Evolutionary conservation across 1,139 yeast species (phyloP), one percentile per base, ranked within the genome.

Genomic region (Sugiyamaella xylanicola): DNA sequence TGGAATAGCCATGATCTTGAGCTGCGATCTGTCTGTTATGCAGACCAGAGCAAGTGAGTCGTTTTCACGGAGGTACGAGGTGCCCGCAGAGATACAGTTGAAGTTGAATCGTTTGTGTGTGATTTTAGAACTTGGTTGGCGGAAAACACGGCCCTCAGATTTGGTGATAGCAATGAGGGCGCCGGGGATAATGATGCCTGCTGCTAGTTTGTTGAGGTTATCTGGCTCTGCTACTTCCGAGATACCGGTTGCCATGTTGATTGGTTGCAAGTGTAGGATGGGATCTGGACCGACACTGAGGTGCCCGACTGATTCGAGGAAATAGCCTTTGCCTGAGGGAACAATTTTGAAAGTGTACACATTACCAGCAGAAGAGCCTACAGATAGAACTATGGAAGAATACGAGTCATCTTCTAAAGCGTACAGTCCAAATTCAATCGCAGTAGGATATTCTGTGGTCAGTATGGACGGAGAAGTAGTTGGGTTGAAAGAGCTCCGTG

Each of bases 361-460:
- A 56, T 89, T 88, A 15, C 99, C 99, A 32, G 76, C 75, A 56
- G 84, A 82, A 0, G 97, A 87, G 27, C 99, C 99, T 13, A 86
- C 87, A 35, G 83, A 74, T 69, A 92, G 72, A 32, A 88, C 67
- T 49, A 93, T 81, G 19, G 91, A 84, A 0, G 96, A 86, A 63
- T 80, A 88, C 1, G 79, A 78, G 25, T 83, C 86, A 56, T 83
- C 87, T 46, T 81, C 84, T 40, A 70, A 70, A 53, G 80, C 87
- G 83, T 84, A 80, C 49, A 84, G 87, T 0, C 89, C 79, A 70
- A 91, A 87, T 62, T 89, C 93, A 56, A 89, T 70, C 1, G 80
- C 68, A 0, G 96, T 87, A 1, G 86, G 74, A 62, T 71, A 69
- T 60, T 63, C 72, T 7, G n/a, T n/a, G n/a, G n/a, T n/a, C n/a